These are phyloP conservation scores for Capsicum rhomboideum DNA, from an alignment of 257 asterid species.

Conservation along the genomic window DNA sequence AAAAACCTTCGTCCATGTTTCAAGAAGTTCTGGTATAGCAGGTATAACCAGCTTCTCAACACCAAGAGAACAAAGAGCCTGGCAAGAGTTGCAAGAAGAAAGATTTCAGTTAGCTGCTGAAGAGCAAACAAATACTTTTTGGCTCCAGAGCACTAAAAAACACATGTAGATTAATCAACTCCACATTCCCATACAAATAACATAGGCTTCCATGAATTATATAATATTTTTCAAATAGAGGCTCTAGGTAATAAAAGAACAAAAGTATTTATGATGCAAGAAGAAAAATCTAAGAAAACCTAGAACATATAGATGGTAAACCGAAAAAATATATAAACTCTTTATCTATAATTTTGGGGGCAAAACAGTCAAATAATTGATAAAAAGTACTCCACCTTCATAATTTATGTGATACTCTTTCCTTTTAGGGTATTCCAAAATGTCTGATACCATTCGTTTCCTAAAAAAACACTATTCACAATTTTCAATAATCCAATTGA, in stretches of 20 bases:
- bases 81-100: constrained; percentile 17
- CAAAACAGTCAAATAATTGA: not conserved
- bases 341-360: not conserved
- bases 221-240: not conserved
- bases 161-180: not conserved
- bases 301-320: not conserved
- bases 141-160: not conserved
- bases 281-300: not conserved
- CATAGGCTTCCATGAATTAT: not conserved
- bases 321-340: not conserved
- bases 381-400: not conserved
- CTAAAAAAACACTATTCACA: not conserved
- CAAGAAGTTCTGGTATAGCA: constrained; percentile 64
- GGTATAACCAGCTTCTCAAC: constrained; percentile 78
- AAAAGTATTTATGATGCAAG: not conserved
- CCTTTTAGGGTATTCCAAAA: not conserved
- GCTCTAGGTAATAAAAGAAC: not conserved
- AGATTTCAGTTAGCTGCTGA: not conserved
- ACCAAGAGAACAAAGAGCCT: constrained; percentile 72
- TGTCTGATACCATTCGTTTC: not conserved
- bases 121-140: not conserved
- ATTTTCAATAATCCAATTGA: not conserved
- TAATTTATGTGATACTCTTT: not conserved
- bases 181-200: not conserved
- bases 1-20: constrained; percentile 84